Evolutionary conservation across 306 rosid species (phyloP).

Genomic region (Astragalus membranaceus): DNA sequence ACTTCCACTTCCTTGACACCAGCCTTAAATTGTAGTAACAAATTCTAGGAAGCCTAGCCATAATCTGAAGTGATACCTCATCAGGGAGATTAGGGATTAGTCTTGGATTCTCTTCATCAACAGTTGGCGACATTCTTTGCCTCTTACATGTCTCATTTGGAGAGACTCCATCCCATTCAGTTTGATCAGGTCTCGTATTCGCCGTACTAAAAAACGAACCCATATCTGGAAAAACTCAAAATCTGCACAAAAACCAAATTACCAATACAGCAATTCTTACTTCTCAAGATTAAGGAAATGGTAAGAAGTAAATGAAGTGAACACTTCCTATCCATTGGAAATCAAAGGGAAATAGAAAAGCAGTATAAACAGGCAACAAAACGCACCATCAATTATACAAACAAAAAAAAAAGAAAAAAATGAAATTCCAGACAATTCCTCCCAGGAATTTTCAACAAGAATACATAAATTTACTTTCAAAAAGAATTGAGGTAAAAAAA

Average conservation of each 20-base stretch:
- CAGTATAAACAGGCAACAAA: neutral
- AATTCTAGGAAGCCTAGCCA: slow-evolving; percentile 83
- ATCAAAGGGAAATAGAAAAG: neutral
- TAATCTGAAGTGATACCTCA: slow-evolving; percentile 82
- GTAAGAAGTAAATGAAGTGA: slow-evolving; percentile 7
- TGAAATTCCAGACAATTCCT: slow-evolving; percentile 2
- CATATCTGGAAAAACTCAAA: slow-evolving; percentile 44
- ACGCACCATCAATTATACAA: neutral
- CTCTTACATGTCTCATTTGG: slow-evolving; percentile 55
- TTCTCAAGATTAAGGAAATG: neutral
- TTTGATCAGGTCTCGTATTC: slow-evolving; percentile 24
- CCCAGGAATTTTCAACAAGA: neutral
- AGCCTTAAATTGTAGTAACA: slow-evolving; percentile 46
- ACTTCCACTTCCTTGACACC: slow-evolving; percentile 82
- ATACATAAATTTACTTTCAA: neutral
- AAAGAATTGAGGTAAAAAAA: neutral
- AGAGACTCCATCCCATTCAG: slow-evolving; percentile 32
- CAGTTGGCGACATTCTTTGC: slow-evolving; percentile 52
- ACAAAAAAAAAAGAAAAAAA: neutral
- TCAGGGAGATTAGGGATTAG: slow-evolving; percentile 84
- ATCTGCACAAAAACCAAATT: slow-evolving; percentile 17
- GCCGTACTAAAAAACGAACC: slow-evolving; percentile 64
- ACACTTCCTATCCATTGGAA: slow-evolving; percentile 1
- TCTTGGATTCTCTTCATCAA: slow-evolving; percentile 56
- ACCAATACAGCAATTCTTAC: neutral